Evolutionary conservation across 352 stramenopile species (phyloP), one percentile per base, ranked within the genome.

Genomic region (Globisporangium nunn): DNA sequence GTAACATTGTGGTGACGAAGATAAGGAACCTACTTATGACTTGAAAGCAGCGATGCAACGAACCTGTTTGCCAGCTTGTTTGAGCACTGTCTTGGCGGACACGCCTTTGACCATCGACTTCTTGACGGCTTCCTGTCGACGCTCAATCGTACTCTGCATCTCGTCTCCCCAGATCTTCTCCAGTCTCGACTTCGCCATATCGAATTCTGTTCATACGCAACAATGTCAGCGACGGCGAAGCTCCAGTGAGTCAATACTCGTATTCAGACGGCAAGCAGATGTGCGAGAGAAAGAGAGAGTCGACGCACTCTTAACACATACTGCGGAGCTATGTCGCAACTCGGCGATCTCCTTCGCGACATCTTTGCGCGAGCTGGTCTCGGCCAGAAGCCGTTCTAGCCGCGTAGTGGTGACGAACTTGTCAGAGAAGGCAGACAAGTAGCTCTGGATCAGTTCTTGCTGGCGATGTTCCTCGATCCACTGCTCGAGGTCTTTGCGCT

Each of bases 31-130:
- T 2, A 0, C 35, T 40, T 0, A 1, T 3, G 7, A 11, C 35
- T 11, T 14, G 10, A 4, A 14, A 15, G 10, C 37, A 43, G 17
- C 1, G 37, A 43, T 5, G 4, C 2, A 12, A 41, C 44, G 6
- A n/a, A 74, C 67, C 66, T 75, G 70, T 56, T 76, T 82, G 35
- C 55, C 61, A 0, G 63, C 69, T 41, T 80, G 59, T 28, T 85
- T 72, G 31, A 68, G 58, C 12, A 80, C 44, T 2, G 63, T 72
- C 50, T 72, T 74, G 0, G 69, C 59, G 0, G 72, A 78, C 10
- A 81, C 62, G 15, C 68, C 61, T 39, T 58, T 73, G 11, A 76
- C 61, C 54, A 80, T 67, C 3, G 56, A 52, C 29, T 61, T 66
- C 29, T 61, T 66, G 15, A 75, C 55, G 5, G 61, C 46, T 39